A percentile compares a stretch with the other conserved stretches of the same genome.
phyloP scores from a whole-genome alignment of 257 asterid genomes.

The Ocimum tenuiflorum region DNA sequence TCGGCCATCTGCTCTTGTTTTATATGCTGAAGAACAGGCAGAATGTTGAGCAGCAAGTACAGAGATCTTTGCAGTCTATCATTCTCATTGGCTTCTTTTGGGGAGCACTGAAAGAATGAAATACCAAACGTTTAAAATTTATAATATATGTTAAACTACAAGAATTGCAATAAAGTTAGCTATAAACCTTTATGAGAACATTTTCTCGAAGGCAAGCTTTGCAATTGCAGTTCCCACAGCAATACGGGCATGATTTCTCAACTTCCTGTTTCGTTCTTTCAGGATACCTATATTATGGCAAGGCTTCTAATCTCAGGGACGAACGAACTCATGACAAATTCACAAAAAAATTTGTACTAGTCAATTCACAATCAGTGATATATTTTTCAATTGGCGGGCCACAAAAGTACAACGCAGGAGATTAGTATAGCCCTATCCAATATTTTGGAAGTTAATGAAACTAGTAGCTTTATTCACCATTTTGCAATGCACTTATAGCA shows the following conservation, averaged over 20 bases:
- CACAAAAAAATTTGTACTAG: too few species aligned
- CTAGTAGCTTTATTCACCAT: conserved; percentile 42
- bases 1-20: neutral
- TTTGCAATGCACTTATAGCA: conserved; percentile 57
- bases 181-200: conserved; percentile 34
- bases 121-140: neutral
- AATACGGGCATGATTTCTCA: conserved; percentile 52
- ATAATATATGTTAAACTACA: neutral
- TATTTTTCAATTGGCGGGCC: neutral
- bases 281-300: conserved; percentile 54
- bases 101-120: neutral
- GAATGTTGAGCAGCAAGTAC: conserved; percentile 48
- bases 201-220: conserved; percentile 56
- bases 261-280: conserved; percentile 43
- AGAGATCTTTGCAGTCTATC: conserved; percentile 39
- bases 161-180: conserved; percentile 6
- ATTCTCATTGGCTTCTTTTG: conserved; percentile 33
- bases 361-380: too few species aligned
- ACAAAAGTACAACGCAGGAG: neutral
- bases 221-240: conserved; percentile 73
- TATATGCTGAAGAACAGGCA: conserved; percentile 45
- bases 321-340: too few species aligned
- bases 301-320: too few species aligned
- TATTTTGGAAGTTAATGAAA: conserved; percentile 14
- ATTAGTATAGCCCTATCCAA: neutral